Evolutionary conservation across 2,329 filamentous ascomycete species (phyloP).

Genomic region (Diaporthe nobilis): DNA sequence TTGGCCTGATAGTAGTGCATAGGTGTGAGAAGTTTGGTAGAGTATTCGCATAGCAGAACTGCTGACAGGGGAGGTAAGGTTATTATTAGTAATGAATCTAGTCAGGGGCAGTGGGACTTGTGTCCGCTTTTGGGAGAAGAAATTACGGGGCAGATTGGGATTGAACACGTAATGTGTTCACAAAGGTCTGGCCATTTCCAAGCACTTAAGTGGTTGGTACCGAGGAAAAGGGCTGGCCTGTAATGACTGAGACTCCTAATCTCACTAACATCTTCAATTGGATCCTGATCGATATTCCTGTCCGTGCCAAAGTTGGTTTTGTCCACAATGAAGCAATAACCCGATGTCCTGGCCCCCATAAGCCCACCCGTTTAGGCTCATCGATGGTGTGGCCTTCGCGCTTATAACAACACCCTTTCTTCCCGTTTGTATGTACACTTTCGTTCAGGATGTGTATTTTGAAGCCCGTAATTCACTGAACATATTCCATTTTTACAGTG

Average conservation of each 20-base stretch:
- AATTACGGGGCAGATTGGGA: slow-evolving; percentile 19
- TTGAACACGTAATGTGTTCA: slow-evolving; percentile 18
- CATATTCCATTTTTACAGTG: not conserved
- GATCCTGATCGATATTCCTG: not conserved
- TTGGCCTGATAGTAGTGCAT: not conserved
- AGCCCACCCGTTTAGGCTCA: not conserved
- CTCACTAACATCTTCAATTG: not conserved
- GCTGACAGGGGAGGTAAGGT: slow-evolving; percentile 8
- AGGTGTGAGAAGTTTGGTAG: slow-evolving; percentile 5
- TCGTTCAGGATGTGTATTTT: too few species aligned
- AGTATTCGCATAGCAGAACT: slow-evolving; percentile 6
- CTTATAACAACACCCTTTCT: too few species aligned
- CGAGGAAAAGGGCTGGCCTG: not conserved
- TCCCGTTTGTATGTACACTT: too few species aligned
- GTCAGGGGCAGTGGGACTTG: slow-evolving; percentile 19
- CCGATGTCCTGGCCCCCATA: not conserved
- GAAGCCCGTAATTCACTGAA: not conserved
- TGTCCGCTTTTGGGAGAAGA: not conserved
- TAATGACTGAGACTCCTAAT: too few species aligned
- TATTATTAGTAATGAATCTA: slow-evolving; percentile 27
- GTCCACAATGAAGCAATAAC: not conserved
- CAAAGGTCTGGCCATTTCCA: not conserved
- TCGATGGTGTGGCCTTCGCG: too few species aligned
- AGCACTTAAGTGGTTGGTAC: not conserved
- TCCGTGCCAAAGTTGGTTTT: not conserved